Evolutionary conservation across 2,329 filamentous ascomycete species (phyloP), one percentile per base, ranked within the genome.

Genomic region (Aureobasidium uvarum): DNA sequence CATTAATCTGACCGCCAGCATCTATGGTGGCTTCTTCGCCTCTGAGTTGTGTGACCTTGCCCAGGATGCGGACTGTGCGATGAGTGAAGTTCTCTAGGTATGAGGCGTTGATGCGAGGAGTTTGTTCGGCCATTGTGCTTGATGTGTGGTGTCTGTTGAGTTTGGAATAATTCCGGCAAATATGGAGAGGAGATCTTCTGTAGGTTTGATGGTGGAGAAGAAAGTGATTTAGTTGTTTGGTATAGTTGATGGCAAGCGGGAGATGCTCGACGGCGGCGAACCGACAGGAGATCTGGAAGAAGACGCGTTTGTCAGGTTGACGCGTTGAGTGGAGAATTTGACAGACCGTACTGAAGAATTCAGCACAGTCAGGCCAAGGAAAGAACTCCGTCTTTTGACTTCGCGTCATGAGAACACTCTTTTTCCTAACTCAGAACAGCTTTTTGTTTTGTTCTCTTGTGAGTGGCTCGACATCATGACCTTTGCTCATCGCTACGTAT

Each of bases 21-120:
- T 96, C 92, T 36, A 98, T 84, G 6, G 87, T 86, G 0, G 92
- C 94, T 59, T 85, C 84, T 62, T 95, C 90, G 70, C 93, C 93
- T 60, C 88, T 88, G 28, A 98, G 82, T 72, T 95, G 88, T 4
- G 86, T 85, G 54, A 98, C 92, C 72, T 89, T 92, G 72, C 95
- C 95, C 5, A 96, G 83, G 64, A 98, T 82, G 71, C 92, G 92
- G 68, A 98, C 90, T 68, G 90, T 90, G 69, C 86, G 80, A 74
- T 84, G 78, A 58, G 79, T 77, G 79, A 93, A 96, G 73, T 83
- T 83, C 74, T 92, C 86, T 66, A 98, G 89, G 78, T 94, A 90
- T 46, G 84, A 80, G 62, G 90, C 89, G 55, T 90, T 91, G 76
- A 97, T 86, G 77, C 95, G 92, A 36, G 95, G 94, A 56, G 92